These are phyloP conservation scores for Claviceps citrina DNA, from an alignment of 2,329 filamentous ascomycete species.

Conservation along the genomic window DNA sequence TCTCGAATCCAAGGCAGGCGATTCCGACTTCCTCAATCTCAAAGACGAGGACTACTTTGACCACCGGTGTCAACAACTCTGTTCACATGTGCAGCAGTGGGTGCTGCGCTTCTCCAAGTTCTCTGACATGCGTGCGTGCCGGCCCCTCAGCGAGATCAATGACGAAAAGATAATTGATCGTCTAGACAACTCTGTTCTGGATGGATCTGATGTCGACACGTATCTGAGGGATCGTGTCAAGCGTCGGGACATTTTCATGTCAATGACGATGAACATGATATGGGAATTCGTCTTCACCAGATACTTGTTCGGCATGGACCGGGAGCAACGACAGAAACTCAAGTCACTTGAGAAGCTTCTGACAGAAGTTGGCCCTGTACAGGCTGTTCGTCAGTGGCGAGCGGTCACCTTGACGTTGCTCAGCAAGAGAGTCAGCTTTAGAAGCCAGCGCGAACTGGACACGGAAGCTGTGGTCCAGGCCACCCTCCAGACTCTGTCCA, in stretches of 20 bases:
- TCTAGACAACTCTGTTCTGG: conserved; percentile 84
- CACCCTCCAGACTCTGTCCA: conserved; percentile 65
- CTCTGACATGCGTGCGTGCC: conserved; percentile 80
- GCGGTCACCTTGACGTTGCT: conserved; percentile 87
- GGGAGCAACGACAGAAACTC: conserved; percentile 92
- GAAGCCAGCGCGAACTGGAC: conserved; percentile 68
- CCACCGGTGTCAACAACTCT: conserved; percentile 81
- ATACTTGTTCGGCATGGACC: conserved; percentile 96
- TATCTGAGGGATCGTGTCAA: conserved; percentile 79
- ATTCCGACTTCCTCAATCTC: conserved; percentile 59
- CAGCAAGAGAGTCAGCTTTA: conserved; percentile 64
- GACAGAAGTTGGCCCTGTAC: conserved; percentile 68
- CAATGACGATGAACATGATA: conserved; percentile 96
- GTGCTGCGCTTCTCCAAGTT: conserved; percentile 95
- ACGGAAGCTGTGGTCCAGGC: conserved; percentile 88
- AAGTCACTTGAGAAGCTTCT: conserved; percentile 90
- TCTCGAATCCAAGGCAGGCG: conserved; percentile 41
- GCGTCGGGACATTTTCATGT: conserved; percentile 93
- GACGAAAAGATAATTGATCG: conserved; percentile 90
- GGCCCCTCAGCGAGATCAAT: conserved; percentile 66
- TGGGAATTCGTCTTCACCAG: conserved; percentile 98
- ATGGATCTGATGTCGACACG: conserved; percentile 80
- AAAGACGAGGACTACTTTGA: conserved; percentile 94
- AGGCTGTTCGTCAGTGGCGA: conserved; percentile 93
- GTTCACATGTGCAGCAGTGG: conserved; percentile 94